A percentile compares a stretch with the other conserved stretches of the same genome.
Evolutionary conservation across 495 filamentous ascomycete species (phyloP).

Genomic region (Jackrogersella minutella): DNA sequence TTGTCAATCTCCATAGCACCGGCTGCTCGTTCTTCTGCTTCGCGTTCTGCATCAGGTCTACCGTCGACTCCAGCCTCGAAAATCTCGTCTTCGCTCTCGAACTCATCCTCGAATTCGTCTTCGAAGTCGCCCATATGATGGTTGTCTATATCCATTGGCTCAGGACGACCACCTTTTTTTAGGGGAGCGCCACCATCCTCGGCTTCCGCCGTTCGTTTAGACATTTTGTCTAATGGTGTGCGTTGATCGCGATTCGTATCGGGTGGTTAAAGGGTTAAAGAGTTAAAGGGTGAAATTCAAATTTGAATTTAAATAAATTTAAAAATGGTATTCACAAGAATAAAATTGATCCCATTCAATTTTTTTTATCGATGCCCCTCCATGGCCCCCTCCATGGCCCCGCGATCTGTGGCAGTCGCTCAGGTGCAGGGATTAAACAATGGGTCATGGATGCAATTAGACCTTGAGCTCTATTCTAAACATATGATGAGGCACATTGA

Average conservation of each 20-base stretch:
- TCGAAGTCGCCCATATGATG: slow-evolving; percentile 87
- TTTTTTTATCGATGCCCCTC: slow-evolving; percentile 34
- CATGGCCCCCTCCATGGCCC: slow-evolving; percentile 39
- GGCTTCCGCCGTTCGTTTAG: slow-evolving; percentile 69
- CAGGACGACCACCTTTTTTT: slow-evolving; percentile 74
- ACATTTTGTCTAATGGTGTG: slow-evolving; percentile 62
- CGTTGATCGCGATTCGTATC: neutral
- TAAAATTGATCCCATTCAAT: neutral
- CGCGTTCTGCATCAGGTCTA: slow-evolving; percentile 87
- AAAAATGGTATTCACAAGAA: neutral
- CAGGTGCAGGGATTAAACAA: neutral
- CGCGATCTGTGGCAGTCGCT: slow-evolving; percentile 43
- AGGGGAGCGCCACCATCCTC: slow-evolving; percentile 65
- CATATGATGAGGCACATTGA: too few relatives aligned
- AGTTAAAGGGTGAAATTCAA: neutral
- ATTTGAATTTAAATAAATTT: neutral
- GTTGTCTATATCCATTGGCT: slow-evolving; percentile 58
- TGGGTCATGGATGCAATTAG: neutral
- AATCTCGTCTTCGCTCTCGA: slow-evolving; percentile 95
- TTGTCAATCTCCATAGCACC: slow-evolving; percentile 92
- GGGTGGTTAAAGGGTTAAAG: neutral
- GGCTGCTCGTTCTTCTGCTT: slow-evolving; percentile 77
- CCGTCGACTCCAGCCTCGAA: slow-evolving; percentile 94
- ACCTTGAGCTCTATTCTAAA: too few relatives aligned
- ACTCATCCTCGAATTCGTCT: slow-evolving; percentile 96